Evolutionary conservation across 495 filamentous ascomycete species (phyloP).

Genomic region (Hyphodiscus hymeniophilus): DNA sequence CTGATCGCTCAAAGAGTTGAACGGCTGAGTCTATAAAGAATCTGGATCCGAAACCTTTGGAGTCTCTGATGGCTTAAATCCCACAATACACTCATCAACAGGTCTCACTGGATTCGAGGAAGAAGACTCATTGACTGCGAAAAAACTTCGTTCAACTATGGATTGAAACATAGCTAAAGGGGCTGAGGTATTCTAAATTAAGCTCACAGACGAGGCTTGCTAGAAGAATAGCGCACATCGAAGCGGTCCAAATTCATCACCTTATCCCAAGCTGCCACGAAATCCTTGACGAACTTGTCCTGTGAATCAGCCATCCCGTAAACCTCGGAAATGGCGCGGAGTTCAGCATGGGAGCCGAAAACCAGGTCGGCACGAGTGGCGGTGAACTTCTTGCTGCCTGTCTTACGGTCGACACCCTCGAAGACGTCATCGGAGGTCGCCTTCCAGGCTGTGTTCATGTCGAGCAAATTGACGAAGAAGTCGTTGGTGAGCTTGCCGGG

Average conservation of each 20-base stretch:
- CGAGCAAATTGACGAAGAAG: constrained; percentile 68
- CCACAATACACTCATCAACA: no score
- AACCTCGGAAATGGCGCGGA: constrained; percentile 59
- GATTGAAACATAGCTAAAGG: no score
- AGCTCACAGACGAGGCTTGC: constrained; percentile 8
- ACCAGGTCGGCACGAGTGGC: constrained; percentile 60
- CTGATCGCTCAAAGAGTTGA: no score
- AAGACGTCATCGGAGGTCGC: constrained; percentile 42
- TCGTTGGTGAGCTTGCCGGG: constrained; percentile 64
- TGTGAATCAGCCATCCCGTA: constrained; percentile 47
- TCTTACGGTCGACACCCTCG: constrained; percentile 57
- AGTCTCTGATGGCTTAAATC: no score
- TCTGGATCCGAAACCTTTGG: no score
- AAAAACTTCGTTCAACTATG: no score
- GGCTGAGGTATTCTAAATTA: no score
- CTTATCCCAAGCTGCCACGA: constrained; percentile 62
- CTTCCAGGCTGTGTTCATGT: constrained; percentile 57
- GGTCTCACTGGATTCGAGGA: no score
- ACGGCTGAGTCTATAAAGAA: no score
- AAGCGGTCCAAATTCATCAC: constrained; percentile 64
- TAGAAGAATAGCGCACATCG: constrained; percentile 32
- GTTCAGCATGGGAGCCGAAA: constrained; percentile 62
- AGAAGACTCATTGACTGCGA: no score
- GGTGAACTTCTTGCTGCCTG: constrained; percentile 58
- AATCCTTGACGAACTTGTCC: constrained; percentile 60